phyloP scores from a whole-genome alignment of 2,329 filamentous ascomycete genomes.

The Thielaviopsis punctulata region DNA sequence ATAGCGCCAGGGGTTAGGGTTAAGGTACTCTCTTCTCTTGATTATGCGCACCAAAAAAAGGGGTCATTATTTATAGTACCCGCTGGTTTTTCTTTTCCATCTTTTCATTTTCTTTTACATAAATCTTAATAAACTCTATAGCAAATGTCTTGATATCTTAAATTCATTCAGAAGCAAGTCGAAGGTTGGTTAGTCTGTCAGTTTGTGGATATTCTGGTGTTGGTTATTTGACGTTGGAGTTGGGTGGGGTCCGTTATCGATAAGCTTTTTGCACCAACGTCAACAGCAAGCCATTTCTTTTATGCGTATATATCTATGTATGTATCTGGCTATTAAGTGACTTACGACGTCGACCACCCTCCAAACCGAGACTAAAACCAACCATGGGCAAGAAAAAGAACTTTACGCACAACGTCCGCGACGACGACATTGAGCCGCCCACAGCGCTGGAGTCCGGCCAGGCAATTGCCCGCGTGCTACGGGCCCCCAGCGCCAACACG shows the following conservation, averaged over 20 bases:
- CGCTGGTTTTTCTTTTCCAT: not conserved
- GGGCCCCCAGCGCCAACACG: slow-evolving; percentile 75
- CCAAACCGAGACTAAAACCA: not conserved
- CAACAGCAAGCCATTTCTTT: not conserved
- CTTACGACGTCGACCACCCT: not conserved
- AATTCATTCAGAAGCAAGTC: not conserved
- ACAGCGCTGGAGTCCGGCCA: slow-evolving; percentile 27
- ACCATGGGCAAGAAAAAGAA: slow-evolving; percentile 11
- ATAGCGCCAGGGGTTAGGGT: not conserved
- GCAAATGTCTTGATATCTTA: not conserved
- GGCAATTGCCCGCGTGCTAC: slow-evolving; percentile 58
- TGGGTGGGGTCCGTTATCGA: slow-evolving; percentile 9
- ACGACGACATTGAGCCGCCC: slow-evolving; percentile 9
- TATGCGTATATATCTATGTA: too few species aligned
- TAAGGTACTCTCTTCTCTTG: not conserved
- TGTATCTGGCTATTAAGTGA: too few species aligned
- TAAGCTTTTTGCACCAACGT: slow-evolving; percentile 6
- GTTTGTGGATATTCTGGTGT: too few species aligned
- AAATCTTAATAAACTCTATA: not conserved
- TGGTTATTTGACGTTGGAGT: too few species aligned
- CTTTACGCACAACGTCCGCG: slow-evolving; percentile 10
- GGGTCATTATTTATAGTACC: not conserved
- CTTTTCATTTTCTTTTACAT: not conserved
- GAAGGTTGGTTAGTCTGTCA: too few species aligned
- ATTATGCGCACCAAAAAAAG: not conserved